Base-by-base conservation (phyloP, 495 filamentous ascomycete genomes). In the Penicillium steckii region DNA sequence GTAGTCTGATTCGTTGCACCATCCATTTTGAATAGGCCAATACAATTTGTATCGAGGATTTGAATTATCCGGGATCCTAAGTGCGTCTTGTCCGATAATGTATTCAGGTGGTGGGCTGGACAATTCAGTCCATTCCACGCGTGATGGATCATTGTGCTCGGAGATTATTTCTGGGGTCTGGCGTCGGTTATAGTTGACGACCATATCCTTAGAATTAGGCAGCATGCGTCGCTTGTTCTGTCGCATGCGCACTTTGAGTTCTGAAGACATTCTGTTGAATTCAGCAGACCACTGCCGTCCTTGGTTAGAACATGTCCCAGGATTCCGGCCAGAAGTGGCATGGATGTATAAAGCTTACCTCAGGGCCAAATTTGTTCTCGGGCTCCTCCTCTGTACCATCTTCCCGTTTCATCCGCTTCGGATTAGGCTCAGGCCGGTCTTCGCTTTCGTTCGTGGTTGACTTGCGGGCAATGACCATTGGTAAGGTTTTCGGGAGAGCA, bases 41-140 rank as follows among this genome's bases (percentile, higher is more conserved):
- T 85, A 91, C 3, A 97, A 74, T 65, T 89, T 91, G 72, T 95
- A 97, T 50, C 88, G 84, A 8, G 92, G 94, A 9, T 79, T 83
- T n/a, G 94, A 97, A 46, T 85, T 75, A 60, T 98, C 94, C 0
- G 94, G 86, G 40, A 98, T 87, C 18, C 95, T 83, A 46, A 89
- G 74, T 7, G 95, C 94, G 29, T 86, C 79, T 32, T 90, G 81
- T 6, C 94, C 94, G 24, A 89, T 85, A 57, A 96, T 87, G 57
- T 85, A 87, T 21, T 85, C 84, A 8, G 88, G 85, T 8, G 81
- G 76, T 22, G 79, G 67, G 48, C 79, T 76, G 17, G 83, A 78
- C n/a, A 95, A 73, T 50, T 97, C 91, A 1, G 94, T 98, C 94
- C 94, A 98, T 42, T 97, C 95, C 22, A 97, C 83, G 40, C 93